phyloP scores from a whole-genome alignment of 75 land plant genomes.

The Selaginella moellendorffii region DNA sequence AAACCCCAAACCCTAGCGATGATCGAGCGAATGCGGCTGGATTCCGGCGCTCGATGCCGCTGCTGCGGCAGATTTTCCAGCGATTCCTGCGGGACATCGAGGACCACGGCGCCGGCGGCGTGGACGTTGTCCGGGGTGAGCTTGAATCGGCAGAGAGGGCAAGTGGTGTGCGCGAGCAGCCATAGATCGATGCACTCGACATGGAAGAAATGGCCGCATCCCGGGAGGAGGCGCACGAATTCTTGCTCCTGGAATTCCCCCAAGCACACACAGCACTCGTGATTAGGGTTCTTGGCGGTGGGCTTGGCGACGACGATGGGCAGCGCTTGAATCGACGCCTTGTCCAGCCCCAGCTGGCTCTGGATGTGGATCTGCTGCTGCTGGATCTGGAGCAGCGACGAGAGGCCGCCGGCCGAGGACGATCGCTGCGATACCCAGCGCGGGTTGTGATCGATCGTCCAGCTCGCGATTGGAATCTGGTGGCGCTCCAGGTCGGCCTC shows the following conservation, averaged over 20 bases:
- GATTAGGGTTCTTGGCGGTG: no score
- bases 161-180: constrained; percentile 56
- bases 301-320: constrained; percentile 27
- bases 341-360: constrained; percentile 9
- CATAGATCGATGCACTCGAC: constrained; percentile 74
- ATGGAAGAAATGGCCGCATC: constrained; percentile 67
- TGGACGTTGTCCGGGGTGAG: no score
- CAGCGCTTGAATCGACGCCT: not conserved
- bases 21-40: no score
- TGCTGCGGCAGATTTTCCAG: no score
- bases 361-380: not conserved
- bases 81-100: no score
- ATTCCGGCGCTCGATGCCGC: no score
- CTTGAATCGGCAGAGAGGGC: constrained; percentile 68
- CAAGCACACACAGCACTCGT: constrained; percentile 76
- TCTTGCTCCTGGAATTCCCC: constrained; percentile 64
- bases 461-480: not conserved
- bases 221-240: constrained; percentile 51
- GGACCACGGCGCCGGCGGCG: no score
- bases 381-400: no score
- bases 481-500: not conserved
- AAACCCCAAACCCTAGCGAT: no score
- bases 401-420: not conserved
- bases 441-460: not conserved
- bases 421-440: no score